Evolutionary conservation across 805 yeast genomes (phyloP).

Genomic region (Lachancea meyersii): DNA sequence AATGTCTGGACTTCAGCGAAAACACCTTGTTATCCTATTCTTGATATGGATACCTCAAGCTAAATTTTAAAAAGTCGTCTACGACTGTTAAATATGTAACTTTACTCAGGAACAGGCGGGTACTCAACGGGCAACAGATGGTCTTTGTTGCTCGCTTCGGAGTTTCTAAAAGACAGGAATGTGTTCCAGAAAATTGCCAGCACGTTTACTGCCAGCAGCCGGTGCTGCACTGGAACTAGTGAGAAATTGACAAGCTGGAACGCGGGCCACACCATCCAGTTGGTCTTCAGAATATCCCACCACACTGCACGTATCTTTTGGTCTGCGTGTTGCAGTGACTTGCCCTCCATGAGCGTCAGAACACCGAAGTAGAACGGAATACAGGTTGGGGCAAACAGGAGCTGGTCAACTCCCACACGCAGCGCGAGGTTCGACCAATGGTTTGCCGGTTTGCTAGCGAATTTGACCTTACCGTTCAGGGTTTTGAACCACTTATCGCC

Average conservation of each 20-base stretch:
- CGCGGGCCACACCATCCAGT: constrained; percentile 88
- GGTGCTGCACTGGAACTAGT: constrained; percentile 62
- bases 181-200: constrained; percentile 82
- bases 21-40: too few species aligned
- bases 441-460: constrained; percentile 31
- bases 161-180: constrained; percentile 58
- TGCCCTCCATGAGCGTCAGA: constrained; percentile 62
- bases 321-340: constrained; percentile 36
- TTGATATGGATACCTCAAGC: too few species aligned
- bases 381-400: constrained; percentile 69
- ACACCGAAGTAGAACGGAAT: constrained; percentile 65
- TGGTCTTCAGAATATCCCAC: constrained; percentile 62
- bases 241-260: constrained; percentile 77
- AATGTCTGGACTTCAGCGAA: too few species aligned
- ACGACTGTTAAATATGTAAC: too few species aligned
- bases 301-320: constrained; percentile 45
- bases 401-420: constrained; percentile 66
- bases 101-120: constrained; percentile 37
- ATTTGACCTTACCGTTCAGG: constrained; percentile 37
- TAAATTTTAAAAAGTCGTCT: too few species aligned
- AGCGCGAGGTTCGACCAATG: constrained; percentile 34
- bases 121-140: constrained; percentile 30
- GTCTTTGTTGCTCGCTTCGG: constrained; percentile 24
- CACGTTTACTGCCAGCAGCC: constrained; percentile 62
- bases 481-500: constrained; percentile 66